Base-by-base conservation (phyloP, 495 filamentous ascomycete genomes). In the Neurospora sp. region DNA sequence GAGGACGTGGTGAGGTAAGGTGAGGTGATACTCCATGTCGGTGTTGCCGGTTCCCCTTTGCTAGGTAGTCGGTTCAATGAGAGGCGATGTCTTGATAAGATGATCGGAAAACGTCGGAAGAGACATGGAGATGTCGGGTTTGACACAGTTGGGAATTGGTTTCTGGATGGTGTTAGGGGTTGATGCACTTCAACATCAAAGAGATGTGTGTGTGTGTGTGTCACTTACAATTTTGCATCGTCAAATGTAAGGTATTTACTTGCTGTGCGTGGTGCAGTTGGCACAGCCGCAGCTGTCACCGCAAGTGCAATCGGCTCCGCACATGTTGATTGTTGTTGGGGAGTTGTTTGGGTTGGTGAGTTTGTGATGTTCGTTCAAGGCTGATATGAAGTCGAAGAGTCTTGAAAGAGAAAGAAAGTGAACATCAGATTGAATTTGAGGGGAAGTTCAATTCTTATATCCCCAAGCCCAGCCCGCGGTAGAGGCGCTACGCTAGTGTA, bases 231-330 rank as follows among this genome's bases (percentile, higher is more conserved):
- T 18, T 61, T 27, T 61, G 53, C 53, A 68, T 38, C 16, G 31
- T 37, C 42, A 40, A 7, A 16, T 68, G 10, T n/a, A n/a, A n/a
- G n/a, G n/a, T 7, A 68, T 31, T 75, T 74, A 77, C 41, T 78
- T 75, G 73, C 18, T 0, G 74, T 79, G 76, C 27, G 35, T 65
- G 68, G 69, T 3, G 78, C 78, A 79, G 70, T 70, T 71, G n/a
- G 72, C 45, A 71, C 77, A 79, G 8, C 39, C 35, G 76, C 77
- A 79, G 73, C 41, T 69, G 71, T 42, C 44, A 53, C 74, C 73
- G 75, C 78, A 79, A 20, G 45, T 18, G 75, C 78, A 79, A 45
- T 47, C 35, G 71, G 65, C 59, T 10, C 73, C 76, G 74, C 78
- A 79, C 78, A 78, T 79, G 73, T 72, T 44, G 22, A 72, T 70